These are phyloP conservation scores for Ophioceras dolichostomum DNA, from an alignment of 2,329 filamentous ascomycete species.

Conservation along the genomic window DNA sequence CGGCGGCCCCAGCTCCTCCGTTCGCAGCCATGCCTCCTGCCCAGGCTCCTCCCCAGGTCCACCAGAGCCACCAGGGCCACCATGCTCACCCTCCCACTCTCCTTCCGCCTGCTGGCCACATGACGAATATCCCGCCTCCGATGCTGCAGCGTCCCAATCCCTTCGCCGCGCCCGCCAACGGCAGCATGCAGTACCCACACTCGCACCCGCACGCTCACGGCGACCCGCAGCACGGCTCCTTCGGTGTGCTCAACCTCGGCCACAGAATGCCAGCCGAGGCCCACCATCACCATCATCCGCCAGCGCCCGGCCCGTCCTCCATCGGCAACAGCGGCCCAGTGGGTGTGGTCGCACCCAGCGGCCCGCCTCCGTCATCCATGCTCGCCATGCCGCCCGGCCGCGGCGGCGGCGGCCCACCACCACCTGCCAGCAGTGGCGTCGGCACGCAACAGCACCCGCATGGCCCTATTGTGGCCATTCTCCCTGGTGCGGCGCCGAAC, in stretches of 20 bases:
- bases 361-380: not conserved
- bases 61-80: too few relatives aligned
- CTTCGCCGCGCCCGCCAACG: too few relatives aligned
- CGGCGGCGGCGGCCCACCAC: constrained; percentile 7
- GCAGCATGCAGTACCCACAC: not conserved
- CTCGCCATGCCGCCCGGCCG: constrained; percentile 3
- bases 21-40: too few relatives aligned
- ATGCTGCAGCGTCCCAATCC: not conserved
- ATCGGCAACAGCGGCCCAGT: not conserved
- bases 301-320: not conserved
- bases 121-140: too few relatives aligned
- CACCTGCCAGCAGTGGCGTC: constrained; percentile 3
- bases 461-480: too few relatives aligned
- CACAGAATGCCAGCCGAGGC: not conserved
- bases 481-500: too few relatives aligned
- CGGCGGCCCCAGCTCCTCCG: constrained; percentile 2
- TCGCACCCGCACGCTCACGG: not conserved
- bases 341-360: too few relatives aligned
- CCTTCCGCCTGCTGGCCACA: too few relatives aligned
- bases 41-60: too few relatives aligned
- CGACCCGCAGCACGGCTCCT: constrained; percentile 1
- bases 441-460: constrained; percentile 4
- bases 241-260: constrained; percentile 1
- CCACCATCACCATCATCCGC: not conserved
- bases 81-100: too few relatives aligned